Evolutionary conservation across 78 protist genomes (phyloP), one percentile per base, ranked within the genome.

Genomic region (Dictyostelium firmibasis): DNA sequence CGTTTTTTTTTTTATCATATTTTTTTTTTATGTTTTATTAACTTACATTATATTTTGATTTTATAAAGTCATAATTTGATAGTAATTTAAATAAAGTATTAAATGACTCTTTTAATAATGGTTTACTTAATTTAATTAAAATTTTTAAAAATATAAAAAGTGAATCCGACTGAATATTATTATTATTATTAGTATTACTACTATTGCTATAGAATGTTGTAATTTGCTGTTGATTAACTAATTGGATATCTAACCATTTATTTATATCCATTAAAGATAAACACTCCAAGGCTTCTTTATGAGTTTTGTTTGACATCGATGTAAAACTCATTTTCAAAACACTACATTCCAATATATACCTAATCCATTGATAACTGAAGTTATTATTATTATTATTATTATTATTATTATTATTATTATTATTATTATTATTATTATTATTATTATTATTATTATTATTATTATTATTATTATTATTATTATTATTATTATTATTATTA

Each of bases 251-350:
- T 3, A 79, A n/a, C 69, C 78, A 36, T 50, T 76, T 10, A 36
- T 75, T 33, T 8, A 86, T 25, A 57, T 86, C 77, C 6, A 86
- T 36, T 50, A 18, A 47, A n/a, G 57, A 50, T 38, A 86, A 27
- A 35, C 92, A 86, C 8, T 86, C 69, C 4, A 86, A 36, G 10
- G 84, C 43, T 76, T 86, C 92, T 76, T 53, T 86, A 25, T 38
- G 74, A 20, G 84, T 86, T 76, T 86, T 86, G n/a, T 64, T 76
- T 36, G 92, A 76, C 41, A 53, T 36, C 3, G 77, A 50, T 9
- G 6, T 47, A 33, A 53, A 75, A 44, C 41, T 70, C 2, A 27
- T 36, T 44, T 47, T 76, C 50, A 50, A 16, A 69, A 53, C 14
- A 84, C 57, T 44, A 14, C 57, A 53, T 31, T 31, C 53, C 10